Conservation (phyloP, 805 yeast species). For the Ogataea trehalophila region DNA sequence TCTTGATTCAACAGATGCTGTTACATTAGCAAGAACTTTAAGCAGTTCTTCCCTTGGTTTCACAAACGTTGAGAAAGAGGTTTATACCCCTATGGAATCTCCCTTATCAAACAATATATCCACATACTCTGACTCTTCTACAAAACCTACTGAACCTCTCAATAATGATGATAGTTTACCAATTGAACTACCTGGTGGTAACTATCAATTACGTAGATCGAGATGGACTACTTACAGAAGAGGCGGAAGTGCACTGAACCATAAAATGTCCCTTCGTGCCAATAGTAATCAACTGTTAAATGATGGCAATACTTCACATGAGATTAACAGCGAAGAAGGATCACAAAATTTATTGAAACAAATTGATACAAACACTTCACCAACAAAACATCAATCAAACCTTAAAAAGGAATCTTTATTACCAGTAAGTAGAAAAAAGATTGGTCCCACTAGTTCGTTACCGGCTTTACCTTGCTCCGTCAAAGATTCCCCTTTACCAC, state of each 20-base stretch:
- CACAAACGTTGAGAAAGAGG: conserved; percentile 44
- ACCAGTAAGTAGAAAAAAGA: conserved; percentile 4
- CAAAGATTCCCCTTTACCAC: conserved; percentile 15
- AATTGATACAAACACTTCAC: not conserved
- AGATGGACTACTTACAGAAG: conserved; percentile 48
- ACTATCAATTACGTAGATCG: conserved; percentile 34
- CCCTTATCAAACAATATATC: conserved; percentile 5
- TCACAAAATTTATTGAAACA: conserved; percentile 7
- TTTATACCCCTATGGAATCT: conserved; percentile 25
- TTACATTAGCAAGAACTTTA: conserved; percentile 73
- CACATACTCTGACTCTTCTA: not conserved
- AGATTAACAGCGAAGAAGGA: conserved; percentile 8
- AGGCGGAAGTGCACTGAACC: conserved; percentile 22
- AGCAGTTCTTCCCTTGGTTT: conserved; percentile 65
- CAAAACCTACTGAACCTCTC: conserved; percentile 25
- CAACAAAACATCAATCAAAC: not conserved
- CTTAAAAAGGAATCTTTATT: not conserved
- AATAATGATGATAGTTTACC: conserved; percentile 11
- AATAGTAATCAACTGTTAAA: not conserved
- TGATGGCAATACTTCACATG: not conserved
- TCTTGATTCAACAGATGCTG: conserved; percentile 73
- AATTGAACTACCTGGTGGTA: conserved; percentile 15
- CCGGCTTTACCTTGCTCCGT: conserved; percentile 8
- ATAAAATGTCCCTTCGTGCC: conserved; percentile 1
- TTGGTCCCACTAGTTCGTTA: conserved; percentile 12